Percentiles rank a stretch among this genome's conserved stretches.
Evolutionary conservation across 106 monocot species (phyloP).

Genomic region (Dendrobium chrysotoxum): DNA sequence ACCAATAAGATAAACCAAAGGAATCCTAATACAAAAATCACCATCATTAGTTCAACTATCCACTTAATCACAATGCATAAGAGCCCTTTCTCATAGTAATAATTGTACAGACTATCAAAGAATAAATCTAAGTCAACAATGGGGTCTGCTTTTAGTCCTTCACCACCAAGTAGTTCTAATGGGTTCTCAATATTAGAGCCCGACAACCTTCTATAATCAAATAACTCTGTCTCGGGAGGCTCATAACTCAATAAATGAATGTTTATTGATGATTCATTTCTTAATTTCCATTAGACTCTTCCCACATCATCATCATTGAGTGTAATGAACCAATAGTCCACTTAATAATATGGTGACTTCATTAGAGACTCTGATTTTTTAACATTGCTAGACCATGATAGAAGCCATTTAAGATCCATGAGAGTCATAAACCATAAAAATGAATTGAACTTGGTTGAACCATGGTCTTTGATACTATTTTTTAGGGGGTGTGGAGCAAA

Average conservation of each 20-base stretch:
- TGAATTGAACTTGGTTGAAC: too few relatives aligned
- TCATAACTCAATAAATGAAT: conserved; percentile 46
- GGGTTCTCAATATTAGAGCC: conserved; percentile 65
- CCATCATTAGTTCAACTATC: conserved; percentile 75
- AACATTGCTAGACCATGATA: too few relatives aligned
- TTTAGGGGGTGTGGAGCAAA: too few relatives aligned
- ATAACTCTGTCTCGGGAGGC: conserved; percentile 79
- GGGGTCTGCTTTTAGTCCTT: conserved; percentile 48
- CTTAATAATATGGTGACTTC: too few relatives aligned
- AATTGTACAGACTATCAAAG: conserved; percentile 76
- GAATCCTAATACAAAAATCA: conserved; percentile 64
- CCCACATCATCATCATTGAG: too few relatives aligned
- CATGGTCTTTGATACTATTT: too few relatives aligned
- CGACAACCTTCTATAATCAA: conserved; percentile 62
- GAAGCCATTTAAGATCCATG: too few relatives aligned
- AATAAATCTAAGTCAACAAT: conserved; percentile 93
- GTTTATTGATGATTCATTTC: conserved; percentile 43
- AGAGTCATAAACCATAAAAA: too few relatives aligned
- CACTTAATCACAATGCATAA: conserved; percentile 82
- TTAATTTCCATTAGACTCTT: conserved; percentile 59
- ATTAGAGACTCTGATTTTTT: too few relatives aligned
- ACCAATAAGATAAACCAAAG: conserved; percentile 78
- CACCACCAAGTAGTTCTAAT: conserved; percentile 70
- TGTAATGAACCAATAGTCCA: too few relatives aligned
- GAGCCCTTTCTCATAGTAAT: conserved; percentile 84